Conservation (phyloP, 2,329 filamentous ascomycete genomes). For the Fusarium sp. region DNA sequence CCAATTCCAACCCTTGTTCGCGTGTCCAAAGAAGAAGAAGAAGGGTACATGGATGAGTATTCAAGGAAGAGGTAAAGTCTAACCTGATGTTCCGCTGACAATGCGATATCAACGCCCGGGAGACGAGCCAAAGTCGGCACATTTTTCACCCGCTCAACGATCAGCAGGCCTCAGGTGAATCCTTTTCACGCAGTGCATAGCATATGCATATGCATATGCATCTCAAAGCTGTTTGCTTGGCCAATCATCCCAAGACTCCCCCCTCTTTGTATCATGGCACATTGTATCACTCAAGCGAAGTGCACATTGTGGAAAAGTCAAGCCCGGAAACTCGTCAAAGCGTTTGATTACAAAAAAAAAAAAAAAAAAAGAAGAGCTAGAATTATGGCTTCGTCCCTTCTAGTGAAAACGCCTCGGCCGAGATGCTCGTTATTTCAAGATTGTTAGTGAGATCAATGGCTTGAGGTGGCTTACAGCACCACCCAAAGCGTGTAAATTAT, state of each 20-base stretch:
- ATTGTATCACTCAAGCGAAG: neutral
- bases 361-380: neutral
- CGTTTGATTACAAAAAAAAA: neutral
- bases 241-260: slow-evolving; percentile 9
- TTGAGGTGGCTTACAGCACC: slow-evolving; percentile 12
- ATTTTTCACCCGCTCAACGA: slow-evolving; percentile 2
- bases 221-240: neutral
- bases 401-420: slow-evolving; percentile 7
- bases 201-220: slow-evolving; percentile 3
- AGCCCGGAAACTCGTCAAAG: neutral
- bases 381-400: neutral
- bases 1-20: neutral
- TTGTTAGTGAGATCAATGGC: neutral
- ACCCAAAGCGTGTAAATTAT: neutral
- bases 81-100: neutral
- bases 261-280: neutral
- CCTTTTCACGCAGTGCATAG: slow-evolving; percentile 11
- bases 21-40: neutral
- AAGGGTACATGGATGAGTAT: no score
- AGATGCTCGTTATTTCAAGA: neutral
- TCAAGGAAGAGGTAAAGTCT: neutral
- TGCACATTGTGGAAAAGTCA: neutral
- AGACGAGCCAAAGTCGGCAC: neutral
- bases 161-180: slow-evolving; percentile 17
- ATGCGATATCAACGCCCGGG: neutral